Evolutionary conservation across 257 asterid species (phyloP).

Genomic region (Leonotis leonurus): DNA sequence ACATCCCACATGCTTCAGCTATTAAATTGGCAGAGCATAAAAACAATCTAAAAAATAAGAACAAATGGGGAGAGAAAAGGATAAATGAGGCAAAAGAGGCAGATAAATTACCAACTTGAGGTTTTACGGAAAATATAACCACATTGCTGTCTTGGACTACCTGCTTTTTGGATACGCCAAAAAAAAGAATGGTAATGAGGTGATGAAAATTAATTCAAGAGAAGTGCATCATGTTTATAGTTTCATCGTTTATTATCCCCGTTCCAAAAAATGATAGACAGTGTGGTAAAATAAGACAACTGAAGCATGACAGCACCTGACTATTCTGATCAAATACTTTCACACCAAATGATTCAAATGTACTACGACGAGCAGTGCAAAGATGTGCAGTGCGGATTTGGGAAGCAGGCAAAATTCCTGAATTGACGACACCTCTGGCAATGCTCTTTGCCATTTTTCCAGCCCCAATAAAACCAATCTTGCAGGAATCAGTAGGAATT

Average conservation of each 20-base stretch:
- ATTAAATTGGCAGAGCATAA: no score
- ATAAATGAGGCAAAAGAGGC: no score
- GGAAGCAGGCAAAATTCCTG: constrained; percentile 71
- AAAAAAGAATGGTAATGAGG: no score
- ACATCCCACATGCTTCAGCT: background rate
- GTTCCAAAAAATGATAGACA: no score
- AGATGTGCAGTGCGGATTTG: constrained; percentile 69
- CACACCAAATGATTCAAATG: constrained; percentile 76
- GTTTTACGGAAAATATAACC: constrained; percentile 79
- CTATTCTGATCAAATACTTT: constrained; percentile 49
- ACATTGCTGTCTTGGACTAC: constrained; percentile 86
- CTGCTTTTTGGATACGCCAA: constrained; percentile 37
- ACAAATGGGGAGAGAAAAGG: no score
- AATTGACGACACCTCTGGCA: constrained; percentile 76
- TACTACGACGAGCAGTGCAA: constrained; percentile 54
- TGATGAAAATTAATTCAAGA: no score
- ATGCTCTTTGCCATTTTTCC: constrained; percentile 98
- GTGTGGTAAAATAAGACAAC: no score
- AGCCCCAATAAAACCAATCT: constrained; percentile 85
- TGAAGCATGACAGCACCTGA: constrained; percentile 45
- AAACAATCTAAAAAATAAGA: no score
- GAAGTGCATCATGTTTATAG: no score
- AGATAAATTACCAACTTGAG: constrained; percentile 98
- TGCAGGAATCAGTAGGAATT: constrained; percentile 57
- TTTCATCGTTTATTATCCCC: no score